These are phyloP conservation scores for Dictyostelium intermedium DNA, from an alignment of 78 protist species.

Conservation along the genomic window DNA sequence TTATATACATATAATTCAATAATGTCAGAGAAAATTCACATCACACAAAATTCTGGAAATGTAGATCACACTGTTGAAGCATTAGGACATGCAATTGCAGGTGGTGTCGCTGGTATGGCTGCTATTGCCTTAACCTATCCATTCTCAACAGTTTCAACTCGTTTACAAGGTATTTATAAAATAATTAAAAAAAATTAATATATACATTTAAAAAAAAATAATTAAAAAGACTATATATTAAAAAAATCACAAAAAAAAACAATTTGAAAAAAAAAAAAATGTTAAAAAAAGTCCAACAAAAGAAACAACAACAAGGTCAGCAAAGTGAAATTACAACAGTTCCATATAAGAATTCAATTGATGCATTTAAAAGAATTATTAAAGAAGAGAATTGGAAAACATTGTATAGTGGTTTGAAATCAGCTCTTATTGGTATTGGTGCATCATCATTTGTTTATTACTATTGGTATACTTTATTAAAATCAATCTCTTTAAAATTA, in stretches of 20 bases:
- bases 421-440: constrained; percentile 57
- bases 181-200: not conserved
- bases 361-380: constrained; percentile 72
- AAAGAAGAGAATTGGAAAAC: constrained; percentile 55
- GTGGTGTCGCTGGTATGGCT: constrained; percentile 79
- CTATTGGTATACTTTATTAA: constrained; percentile 73
- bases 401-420: constrained; percentile 71
- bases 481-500: constrained; percentile 6
- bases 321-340: constrained; percentile 34
- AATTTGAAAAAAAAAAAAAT: not conserved
- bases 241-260: not conserved
- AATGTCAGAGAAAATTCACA: constrained; percentile 70
- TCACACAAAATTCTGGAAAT: constrained; percentile 5
- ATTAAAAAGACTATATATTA: not conserved
- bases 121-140: constrained; percentile 79
- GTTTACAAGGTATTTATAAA: constrained; percentile 44
- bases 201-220: not conserved
- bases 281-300: constrained; percentile 17
- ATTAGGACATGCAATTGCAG: constrained; percentile 80
- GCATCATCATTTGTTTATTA: constrained; percentile 74
- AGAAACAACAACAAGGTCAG: constrained; percentile 23
- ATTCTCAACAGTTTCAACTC: constrained; percentile 47
- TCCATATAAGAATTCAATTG: constrained; percentile 60
- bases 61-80: constrained; percentile 42
- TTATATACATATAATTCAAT: not conserved